Conservation (phyloP, 75 land plant species). For the Picea glauca region DNA sequence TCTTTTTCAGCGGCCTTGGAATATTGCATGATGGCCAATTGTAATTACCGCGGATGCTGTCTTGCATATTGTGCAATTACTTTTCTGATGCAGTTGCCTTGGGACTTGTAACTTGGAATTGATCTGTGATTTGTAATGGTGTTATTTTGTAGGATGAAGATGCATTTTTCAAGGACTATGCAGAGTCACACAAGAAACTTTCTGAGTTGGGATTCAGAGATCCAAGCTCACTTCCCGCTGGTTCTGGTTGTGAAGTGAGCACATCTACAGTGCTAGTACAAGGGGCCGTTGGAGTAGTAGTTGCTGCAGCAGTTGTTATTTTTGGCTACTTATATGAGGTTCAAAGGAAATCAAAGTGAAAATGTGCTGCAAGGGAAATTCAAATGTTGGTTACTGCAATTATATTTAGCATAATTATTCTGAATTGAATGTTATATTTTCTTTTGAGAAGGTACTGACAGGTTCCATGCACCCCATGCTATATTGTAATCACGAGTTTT, state of each 20-base stretch:
- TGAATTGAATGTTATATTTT: background rate
- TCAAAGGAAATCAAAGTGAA: constrained; percentile 26
- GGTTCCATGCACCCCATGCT: background rate
- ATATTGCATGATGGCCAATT: background rate
- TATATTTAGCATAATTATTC: background rate
- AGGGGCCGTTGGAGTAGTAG: constrained; percentile 82
- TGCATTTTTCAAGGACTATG: constrained; percentile 85
- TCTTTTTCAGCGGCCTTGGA: background rate
- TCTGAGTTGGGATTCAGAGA: constrained; percentile 86
- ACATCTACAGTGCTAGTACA: constrained; percentile 54
- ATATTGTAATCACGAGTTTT: background rate
- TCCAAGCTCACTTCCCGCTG: constrained; percentile 4
- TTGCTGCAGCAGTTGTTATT: constrained; percentile 80
- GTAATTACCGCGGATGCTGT: background rate
- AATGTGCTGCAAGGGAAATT: background rate
- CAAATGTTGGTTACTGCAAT: background rate
- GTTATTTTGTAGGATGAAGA: constrained; percentile 79
- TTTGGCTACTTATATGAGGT: constrained; percentile 80
- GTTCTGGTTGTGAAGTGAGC: constrained; percentile 3
- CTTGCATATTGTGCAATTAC: background rate
- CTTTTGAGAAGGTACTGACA: background rate
- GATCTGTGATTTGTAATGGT: background rate
- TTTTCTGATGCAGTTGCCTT: background rate
- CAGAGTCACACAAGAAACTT: constrained; percentile 90
- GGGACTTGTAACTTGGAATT: background rate